These are phyloP conservation scores for Amanita phalloides DNA, from an alignment of 768 basidiomycete species.

Conservation along the genomic window DNA sequence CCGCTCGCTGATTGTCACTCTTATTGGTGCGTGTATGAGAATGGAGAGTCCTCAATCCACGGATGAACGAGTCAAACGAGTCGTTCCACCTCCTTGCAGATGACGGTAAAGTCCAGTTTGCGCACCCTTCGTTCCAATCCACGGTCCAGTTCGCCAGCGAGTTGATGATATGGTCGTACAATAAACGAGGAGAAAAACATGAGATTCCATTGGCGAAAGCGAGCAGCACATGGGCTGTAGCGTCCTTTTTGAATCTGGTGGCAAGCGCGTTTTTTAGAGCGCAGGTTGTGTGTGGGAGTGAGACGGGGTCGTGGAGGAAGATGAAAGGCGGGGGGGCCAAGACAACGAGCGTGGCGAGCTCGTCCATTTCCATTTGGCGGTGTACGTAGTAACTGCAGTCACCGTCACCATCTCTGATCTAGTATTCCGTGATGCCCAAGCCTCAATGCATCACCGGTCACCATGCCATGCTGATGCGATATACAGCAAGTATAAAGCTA, in stretches of 20 bases:
- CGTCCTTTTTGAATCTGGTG: neutral
- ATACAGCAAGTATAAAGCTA: no score
- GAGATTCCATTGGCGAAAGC: conserved; percentile 38
- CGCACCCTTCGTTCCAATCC: conserved; percentile 50
- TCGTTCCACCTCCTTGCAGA: conserved; percentile 42
- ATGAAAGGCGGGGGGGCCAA: conserved; percentile 52
- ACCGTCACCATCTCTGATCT: no score
- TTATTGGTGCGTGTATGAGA: conserved; percentile 12
- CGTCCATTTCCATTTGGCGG: conserved; percentile 11
- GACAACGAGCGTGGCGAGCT: conserved; percentile 26
- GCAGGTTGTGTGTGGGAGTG: conserved; percentile 32
- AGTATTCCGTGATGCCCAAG: no score
- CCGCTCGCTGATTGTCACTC: neutral
- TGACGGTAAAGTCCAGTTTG: conserved; percentile 37
- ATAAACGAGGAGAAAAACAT: conserved; percentile 49
- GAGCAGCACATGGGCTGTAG: neutral
- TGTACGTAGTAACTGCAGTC: no score
- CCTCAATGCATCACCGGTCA: no score
- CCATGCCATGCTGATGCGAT: no score
- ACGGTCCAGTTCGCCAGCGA: conserved; percentile 43
- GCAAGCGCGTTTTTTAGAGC: conserved; percentile 21
- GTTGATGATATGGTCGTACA: conserved; percentile 62
- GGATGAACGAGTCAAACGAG: conserved; percentile 58
- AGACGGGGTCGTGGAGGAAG: conserved; percentile 49
- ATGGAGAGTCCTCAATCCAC: conserved; percentile 40